Evolutionary conservation across 2,329 filamentous ascomycete genomes (phyloP), one percentile per base, ranked within the genome.

Genomic region (Pseudogymnoascus sp.): DNA sequence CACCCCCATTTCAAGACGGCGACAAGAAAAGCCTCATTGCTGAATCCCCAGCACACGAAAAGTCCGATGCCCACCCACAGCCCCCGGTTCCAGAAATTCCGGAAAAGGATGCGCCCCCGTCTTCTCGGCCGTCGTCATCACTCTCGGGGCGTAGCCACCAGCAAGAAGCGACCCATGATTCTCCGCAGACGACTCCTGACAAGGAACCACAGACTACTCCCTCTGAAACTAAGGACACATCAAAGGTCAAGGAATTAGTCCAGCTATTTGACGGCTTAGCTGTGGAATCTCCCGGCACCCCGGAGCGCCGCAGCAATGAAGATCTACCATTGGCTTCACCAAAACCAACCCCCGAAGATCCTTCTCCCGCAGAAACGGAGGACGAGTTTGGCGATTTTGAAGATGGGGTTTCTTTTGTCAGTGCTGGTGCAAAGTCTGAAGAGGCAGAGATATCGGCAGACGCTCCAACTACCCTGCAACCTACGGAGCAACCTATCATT

Each of bases 361-460:
- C 25, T 18, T 53, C 28, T 53, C 47, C 47, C 28, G 9, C 60
- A 11, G 65, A 68, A n/a, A 59, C 64, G 11, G 69, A 66, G 39
- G 68, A 71, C 22, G 72, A 74, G 18, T 74, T 74, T 64, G 73
- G 71, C n/a, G 73, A 75, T 60, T 75, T 74, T 63, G 73, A 71
- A 61, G 71, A 72, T 58, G 70, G 67, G 1, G 58, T 66, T 14
- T 71, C 68, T 3, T 53, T 53, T 18, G 47, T 53, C 15, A 67
- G 69, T 20, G 35, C 38, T 43, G 63, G 62, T 33, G 60, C 65
- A 12, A 35, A 18, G 35, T 37, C 65, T 25, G 61, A 62, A 7
- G 66, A 65, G 47, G 41, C 33, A 20, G 61, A 58, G 57, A 37
- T 50, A 2, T 50, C 59, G 38, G 22, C 35, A 20, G 15, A 8